Base-by-base conservation (phyloP, 164 flowering plant species). In the Berberis vulgaris region DNA sequence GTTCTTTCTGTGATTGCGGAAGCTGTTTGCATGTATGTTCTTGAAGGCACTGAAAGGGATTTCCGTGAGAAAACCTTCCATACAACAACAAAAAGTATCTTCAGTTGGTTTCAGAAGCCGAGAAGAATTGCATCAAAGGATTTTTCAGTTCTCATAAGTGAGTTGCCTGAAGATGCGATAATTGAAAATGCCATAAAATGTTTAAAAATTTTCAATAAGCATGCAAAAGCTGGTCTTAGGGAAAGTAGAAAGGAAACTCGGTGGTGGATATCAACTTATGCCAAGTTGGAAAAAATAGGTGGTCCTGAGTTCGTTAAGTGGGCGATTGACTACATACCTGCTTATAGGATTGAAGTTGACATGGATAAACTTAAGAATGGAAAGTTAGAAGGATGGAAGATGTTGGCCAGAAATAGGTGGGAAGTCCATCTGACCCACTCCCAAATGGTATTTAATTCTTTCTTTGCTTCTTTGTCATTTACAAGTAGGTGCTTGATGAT, bases 361-460 rank as follows among this genome's bases (percentile, higher is more conserved):
- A 69, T 78, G 38, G 67, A 67, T 60, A 77, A 61, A 69, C 60
- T 80, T 5, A 58, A 64, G 57, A 71, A 79, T 68, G 62, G 79
- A 54, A 84, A 85, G 67, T 70, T 86, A 47, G 84, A 83, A 59
- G 90, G 96, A 62, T 86, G 97, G 97, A 79, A 72, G 63, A 77
- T 77, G 66, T 73, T 76, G 49, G 75, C 70, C 40, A 82, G 73
- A 67, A 81, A 87, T 78, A 75, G 67, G 70, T 85, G 91, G 88
- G 96, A 89, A 82, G 86, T 84, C 68, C 79, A 82, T 68, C 74
- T 94, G 76, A 94, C 96, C 69, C 97, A 94, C 82, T 84, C 85
- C 68, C 99, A 94, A 79, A 87, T 94, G 99, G 97, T 94, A 87
- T 67, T 60, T 75, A 43, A 44, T 72, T 68, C 72, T 70, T 65